Percentiles rank a stretch among this genome's conserved stretches.
Conservation (phyloP, 2,329 filamentous ascomycete genomes). For the Hypoxylon sp. region DNA sequence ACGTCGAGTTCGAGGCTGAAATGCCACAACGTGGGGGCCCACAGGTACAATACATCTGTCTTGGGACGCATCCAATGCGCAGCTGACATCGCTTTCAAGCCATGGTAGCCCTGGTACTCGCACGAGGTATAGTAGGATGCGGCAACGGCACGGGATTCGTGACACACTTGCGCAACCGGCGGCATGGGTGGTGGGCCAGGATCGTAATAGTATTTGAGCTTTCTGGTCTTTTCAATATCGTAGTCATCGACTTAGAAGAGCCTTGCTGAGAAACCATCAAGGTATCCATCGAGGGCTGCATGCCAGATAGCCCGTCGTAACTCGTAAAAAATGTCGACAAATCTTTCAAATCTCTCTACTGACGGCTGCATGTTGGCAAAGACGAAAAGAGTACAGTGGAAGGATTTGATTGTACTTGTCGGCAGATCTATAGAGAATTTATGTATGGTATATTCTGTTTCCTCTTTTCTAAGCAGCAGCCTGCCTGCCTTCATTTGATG, state of each 20-base stretch:
- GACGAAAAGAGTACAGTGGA: background rate
- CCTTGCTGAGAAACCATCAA: slow-evolving; percentile 1
- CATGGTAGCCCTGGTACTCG: background rate
- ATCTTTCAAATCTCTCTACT: slow-evolving; percentile 7
- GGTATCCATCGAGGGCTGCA: slow-evolving; percentile 1
- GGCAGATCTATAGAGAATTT: background rate
- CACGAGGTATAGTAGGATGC: background rate
- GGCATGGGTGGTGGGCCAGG: background rate
- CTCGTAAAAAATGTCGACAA: slow-evolving; percentile 5
- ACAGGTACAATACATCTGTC: slow-evolving; percentile 4
- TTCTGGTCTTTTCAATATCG: background rate
- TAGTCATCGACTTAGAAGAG: background rate
- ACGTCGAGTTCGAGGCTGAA: no score
- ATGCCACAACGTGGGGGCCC: no score
- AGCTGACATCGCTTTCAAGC: background rate
- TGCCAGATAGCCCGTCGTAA: slow-evolving; percentile 1
- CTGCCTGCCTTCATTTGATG: no score
- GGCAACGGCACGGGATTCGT: slow-evolving; percentile 13
- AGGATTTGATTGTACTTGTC: background rate
- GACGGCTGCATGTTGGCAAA: background rate
- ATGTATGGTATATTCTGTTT: background rate
- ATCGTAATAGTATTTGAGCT: background rate
- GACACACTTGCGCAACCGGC: slow-evolving; percentile 5
- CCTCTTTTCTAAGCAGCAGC: no score
- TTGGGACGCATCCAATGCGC: slow-evolving; percentile 19